Evolutionary conservation across 768 basidiomycete species (phyloP).

Genomic region (Ramaria sp.): DNA sequence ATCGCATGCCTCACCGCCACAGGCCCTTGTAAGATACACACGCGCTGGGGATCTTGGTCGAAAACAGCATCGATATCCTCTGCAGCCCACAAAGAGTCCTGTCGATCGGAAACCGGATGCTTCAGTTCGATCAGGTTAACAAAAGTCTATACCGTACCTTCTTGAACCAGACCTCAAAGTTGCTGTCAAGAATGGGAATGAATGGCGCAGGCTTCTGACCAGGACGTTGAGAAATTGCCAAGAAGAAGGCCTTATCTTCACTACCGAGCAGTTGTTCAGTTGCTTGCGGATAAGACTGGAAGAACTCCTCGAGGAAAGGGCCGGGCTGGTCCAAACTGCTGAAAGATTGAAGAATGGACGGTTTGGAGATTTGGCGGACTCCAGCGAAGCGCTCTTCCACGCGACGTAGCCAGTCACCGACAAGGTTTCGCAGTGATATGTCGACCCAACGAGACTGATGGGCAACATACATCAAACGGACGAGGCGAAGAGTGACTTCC

Average conservation of each 20-base stretch:
- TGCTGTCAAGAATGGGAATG: conserved; percentile 89
- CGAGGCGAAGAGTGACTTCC: conserved; percentile 85
- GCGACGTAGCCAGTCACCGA: conserved; percentile 94
- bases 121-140: not conserved
- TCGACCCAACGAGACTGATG: conserved; percentile 95
- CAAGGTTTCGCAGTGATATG: conserved; percentile 78
- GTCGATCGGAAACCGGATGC: conserved; percentile 6
- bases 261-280: conserved; percentile 79
- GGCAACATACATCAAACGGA: conserved; percentile 87
- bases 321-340: conserved; percentile 71
- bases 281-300: conserved; percentile 74
- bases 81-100: conserved; percentile 96
- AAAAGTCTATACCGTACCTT: conserved; percentile 46
- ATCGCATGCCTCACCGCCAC: conserved; percentile 84
- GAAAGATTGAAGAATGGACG: conserved; percentile 80
- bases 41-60: conserved; percentile 96
- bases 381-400: conserved; percentile 93
- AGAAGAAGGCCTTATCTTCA: conserved; percentile 92
- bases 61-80: conserved; percentile 99
- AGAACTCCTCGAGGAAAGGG: conserved; percentile 71
- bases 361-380: conserved; percentile 66
- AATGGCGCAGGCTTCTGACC: conserved; percentile 98
- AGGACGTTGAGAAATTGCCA: conserved; percentile 88
- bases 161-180: conserved; percentile 99
- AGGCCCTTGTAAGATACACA: conserved; percentile 95